A percentile compares a stretch with the other conserved stretches of the same genome.
phyloP scores from a whole-genome alignment of 768 basidiomycete genomes.

The Amanita molliuscula region DNA sequence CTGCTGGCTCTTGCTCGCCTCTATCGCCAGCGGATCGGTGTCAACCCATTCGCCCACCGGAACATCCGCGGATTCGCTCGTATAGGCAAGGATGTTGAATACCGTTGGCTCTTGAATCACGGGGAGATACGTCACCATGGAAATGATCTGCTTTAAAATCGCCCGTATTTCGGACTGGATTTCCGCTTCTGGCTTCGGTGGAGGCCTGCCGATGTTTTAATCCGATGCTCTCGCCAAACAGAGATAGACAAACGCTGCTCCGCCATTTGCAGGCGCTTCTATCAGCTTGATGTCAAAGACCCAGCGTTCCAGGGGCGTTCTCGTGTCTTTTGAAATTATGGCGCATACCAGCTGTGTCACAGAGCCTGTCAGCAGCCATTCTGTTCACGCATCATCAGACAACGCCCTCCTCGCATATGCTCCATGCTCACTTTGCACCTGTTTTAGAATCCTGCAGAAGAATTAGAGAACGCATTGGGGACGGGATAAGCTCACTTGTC shows the following conservation, averaged over 20 bases:
- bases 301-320: constrained; percentile 92
- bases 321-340: constrained; percentile 91
- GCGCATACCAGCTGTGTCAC: constrained; percentile 93
- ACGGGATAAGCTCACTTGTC: constrained; percentile 39
- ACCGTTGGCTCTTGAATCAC: constrained; percentile 92
- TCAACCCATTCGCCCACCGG: constrained; percentile 95
- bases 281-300: constrained; percentile 92
- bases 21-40: constrained; percentile 86
- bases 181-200: constrained; percentile 68
- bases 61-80: constrained; percentile 82
- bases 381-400: constrained; percentile 27
- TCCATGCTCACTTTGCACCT: constrained; percentile 73
- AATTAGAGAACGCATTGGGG: constrained; percentile 1
- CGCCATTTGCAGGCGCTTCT: constrained; percentile 42
- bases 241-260: constrained; percentile 34
- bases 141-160: constrained; percentile 97
- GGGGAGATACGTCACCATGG: constrained; percentile 92
- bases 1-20: constrained; percentile 86
- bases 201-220: constrained; percentile 26
- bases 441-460: constrained; percentile 66
- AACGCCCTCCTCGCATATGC: neutral
- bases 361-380: constrained; percentile 88
- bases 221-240: constrained; percentile 4
- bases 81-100: constrained; percentile 97
- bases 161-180: constrained; percentile 97